Percentiles rank a stretch among this genome's conserved stretches.
Conservation (phyloP, 768 basidiomycete genomes). For the Lyophyllum shimeji region DNA sequence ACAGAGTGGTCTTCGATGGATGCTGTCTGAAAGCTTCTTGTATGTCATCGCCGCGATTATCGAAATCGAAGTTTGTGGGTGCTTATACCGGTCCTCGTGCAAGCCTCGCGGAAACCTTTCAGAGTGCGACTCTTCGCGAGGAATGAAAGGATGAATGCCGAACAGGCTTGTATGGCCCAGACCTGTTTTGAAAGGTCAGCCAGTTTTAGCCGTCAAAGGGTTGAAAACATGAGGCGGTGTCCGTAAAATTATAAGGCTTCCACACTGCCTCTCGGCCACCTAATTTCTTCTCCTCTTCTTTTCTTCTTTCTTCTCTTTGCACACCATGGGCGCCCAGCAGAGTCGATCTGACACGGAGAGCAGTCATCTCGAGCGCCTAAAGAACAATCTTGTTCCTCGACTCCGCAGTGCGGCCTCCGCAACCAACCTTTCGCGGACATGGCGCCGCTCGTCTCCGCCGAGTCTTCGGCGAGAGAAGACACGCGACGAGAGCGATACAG, state of each 20-base stretch:
- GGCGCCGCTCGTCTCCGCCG: not conserved
- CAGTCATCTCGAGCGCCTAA: constrained; percentile 21
- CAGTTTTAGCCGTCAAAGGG: not conserved
- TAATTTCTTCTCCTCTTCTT: not conserved
- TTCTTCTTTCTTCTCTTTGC: not conserved
- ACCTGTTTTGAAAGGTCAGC: not conserved
- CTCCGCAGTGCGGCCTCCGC: constrained; percentile 10
- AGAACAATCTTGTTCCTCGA: constrained; percentile 12
- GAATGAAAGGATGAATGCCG: not conserved
- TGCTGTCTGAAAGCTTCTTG: too few relatives aligned
- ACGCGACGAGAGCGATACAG: not conserved
- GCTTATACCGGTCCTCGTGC: constrained; percentile 3
- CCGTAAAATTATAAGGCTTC: constrained; percentile 3
- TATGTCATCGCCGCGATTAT: too few relatives aligned
- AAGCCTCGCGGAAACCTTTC: not conserved
- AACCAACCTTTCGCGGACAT: not conserved
- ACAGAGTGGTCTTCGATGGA: constrained; percentile 29
- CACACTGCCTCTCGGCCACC: not conserved
- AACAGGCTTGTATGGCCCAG: not conserved
- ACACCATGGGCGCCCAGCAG: constrained; percentile 32
- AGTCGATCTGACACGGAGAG: constrained; percentile 21
- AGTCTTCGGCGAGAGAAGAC: not conserved
- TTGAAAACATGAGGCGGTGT: constrained; percentile 13
- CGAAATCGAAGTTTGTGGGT: not conserved
- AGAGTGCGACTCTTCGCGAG: not conserved